phyloP scores from a whole-genome alignment of 2,329 filamentous ascomycete species.

The Fusarium duplospermum region DNA sequence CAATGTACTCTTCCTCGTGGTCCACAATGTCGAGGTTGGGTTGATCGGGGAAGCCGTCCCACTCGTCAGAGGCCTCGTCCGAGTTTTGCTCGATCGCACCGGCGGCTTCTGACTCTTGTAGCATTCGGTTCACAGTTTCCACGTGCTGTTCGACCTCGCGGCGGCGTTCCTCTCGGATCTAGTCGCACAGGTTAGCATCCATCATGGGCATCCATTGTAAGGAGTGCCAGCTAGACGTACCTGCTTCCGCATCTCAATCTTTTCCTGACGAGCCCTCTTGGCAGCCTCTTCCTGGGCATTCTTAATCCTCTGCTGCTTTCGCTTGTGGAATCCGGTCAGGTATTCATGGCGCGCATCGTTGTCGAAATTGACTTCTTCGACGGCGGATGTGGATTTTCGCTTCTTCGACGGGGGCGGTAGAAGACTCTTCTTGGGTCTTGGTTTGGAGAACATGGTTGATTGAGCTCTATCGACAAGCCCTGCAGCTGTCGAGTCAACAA shows the following conservation, averaged over 20 bases:
- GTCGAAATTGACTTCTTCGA: constrained; percentile 91
- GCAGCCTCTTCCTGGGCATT: constrained; percentile 84
- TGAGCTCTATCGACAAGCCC: not conserved
- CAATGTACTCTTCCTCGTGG: constrained; percentile 92
- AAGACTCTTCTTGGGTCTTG: constrained; percentile 66
- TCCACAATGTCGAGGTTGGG: constrained; percentile 68
- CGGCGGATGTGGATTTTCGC: constrained; percentile 67
- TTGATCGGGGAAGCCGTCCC: constrained; percentile 72
- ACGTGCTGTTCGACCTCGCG: constrained; percentile 86
- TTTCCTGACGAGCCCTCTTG: constrained; percentile 82
- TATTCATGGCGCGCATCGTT: constrained; percentile 82
- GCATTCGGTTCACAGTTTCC: constrained; percentile 76
- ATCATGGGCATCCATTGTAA: not conserved
- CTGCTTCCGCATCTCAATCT: constrained; percentile 78
- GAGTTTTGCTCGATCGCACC: constrained; percentile 56
- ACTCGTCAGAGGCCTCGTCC: constrained; percentile 63
- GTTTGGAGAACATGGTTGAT: constrained; percentile 64
- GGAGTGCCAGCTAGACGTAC: constrained; percentile 58
- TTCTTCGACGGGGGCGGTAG: constrained; percentile 74
- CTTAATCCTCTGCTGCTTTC: constrained; percentile 87
- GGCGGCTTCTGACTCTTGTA: constrained; percentile 68
- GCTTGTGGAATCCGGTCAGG: constrained; percentile 96
- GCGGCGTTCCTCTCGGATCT: constrained; percentile 88
- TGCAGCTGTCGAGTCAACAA: not conserved
- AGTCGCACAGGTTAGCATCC: constrained; percentile 23